Conservation (phyloP, 352 stramenopile genomes). For the Pseudoperonospora humuli region DNA sequence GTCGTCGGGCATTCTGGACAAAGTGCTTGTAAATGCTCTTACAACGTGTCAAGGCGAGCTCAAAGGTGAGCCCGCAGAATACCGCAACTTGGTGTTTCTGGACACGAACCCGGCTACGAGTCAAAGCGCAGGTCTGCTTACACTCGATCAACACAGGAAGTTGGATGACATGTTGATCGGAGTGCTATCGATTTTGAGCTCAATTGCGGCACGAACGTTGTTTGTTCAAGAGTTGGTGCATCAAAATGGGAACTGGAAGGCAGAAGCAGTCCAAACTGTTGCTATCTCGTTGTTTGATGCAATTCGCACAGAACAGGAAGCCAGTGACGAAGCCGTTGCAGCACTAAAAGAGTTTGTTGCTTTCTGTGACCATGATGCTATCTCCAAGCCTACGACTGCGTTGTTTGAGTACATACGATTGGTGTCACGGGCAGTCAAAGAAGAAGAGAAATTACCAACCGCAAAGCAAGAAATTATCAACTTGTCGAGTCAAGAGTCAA, state of each 20-base stretch:
- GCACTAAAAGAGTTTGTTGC: slow-evolving; percentile 17
- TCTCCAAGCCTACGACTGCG: not conserved
- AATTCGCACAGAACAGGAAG: slow-evolving; percentile 6
- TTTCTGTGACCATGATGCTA: slow-evolving; percentile 11
- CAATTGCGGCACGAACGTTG: slow-evolving; percentile 4
- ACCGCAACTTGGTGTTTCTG: slow-evolving; percentile 35
- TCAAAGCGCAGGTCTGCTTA: slow-evolving; percentile 15
- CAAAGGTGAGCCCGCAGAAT: slow-evolving; percentile 8
- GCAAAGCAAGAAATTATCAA: slow-evolving; percentile 20
- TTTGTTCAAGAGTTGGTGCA: slow-evolving; percentile 15
- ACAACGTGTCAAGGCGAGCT: slow-evolving; percentile 2
- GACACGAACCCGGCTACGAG: slow-evolving; percentile 22
- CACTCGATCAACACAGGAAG: slow-evolving; percentile 20
- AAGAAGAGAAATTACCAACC: slow-evolving; percentile 8
- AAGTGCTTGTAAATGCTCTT: slow-evolving; percentile 13
- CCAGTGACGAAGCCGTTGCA: slow-evolving; percentile 6
- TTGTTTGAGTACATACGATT: slow-evolving; percentile 27
- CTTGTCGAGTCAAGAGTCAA: slow-evolving; percentile 16
- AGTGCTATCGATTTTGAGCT: slow-evolving; percentile 18
- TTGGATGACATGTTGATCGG: slow-evolving; percentile 21
- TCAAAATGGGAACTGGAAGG: slow-evolving; percentile 19
- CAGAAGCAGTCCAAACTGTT: slow-evolving; percentile 17
- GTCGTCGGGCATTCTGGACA: slow-evolving; percentile 18
- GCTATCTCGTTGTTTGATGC: slow-evolving; percentile 18
- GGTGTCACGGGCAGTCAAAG: slow-evolving; percentile 7